Evolutionary conservation across 129 eudicot genomes (phyloP), one percentile per base, ranked within the genome.

Genomic region (Pseudognaphalium luteoalbum): DNA sequence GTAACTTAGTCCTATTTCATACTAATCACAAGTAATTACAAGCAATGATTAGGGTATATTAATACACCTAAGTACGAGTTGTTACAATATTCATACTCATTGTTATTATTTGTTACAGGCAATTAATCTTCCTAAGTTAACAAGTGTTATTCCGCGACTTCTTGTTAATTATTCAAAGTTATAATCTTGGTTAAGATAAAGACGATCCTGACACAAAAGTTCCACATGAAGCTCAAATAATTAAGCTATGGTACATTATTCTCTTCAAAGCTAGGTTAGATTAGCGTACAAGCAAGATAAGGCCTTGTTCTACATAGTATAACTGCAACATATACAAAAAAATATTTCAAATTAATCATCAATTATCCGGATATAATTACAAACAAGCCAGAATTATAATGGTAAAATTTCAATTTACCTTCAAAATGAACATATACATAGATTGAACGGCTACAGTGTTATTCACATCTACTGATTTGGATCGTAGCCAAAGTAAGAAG

Each of bases 391-490:
- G 20, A 68, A 4, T 39, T 20, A 7, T 25, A 37, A 2, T 19
- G 2, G 6, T 16, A 14, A 3, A 54, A 16, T 30, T 71, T 4
- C 1, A 52, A 71, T 8, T n/a, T 10, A 66, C 80, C 66, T 76
- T 73, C 80, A 73, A 76, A 30, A 76, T 73, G 25, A 76, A 76
- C 80, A 76, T 76, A 66, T 76, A 76, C 80, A 76, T 76, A 5
- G 80, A 76, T 54, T 76, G 80, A 50, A 76, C 65, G 0, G 64
- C 56, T 4, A 51, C 73, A 66, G 51, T 76, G 66, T 32, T 76
- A 25, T 76, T 76, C 73, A 76, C 51, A 76, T 76, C 80, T 52
- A 76, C 73, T 47, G 80, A 76, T 66, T 76, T 76, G 33, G 80
- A 73, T 14, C 80, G 80, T 54, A 66, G 35, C 80, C 73, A 76